These are phyloP conservation scores for Amanita brunnescens DNA, from an alignment of 768 basidiomycete species.

Conservation along the genomic window DNA sequence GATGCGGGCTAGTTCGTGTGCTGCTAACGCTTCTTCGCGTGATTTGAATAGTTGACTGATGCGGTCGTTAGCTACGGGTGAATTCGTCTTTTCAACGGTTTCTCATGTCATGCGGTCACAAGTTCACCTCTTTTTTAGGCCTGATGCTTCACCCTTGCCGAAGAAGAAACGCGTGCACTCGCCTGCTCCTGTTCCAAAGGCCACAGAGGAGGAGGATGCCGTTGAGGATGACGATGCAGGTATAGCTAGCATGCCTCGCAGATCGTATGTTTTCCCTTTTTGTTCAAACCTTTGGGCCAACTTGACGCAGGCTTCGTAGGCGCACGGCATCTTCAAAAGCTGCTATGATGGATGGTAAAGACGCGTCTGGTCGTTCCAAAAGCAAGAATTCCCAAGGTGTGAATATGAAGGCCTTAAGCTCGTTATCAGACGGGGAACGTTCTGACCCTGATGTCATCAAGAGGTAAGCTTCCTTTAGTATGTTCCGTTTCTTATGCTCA, in stretches of 20 bases:
- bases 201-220: neutral
- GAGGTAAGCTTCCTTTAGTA: neutral
- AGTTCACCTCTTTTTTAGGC: neutral
- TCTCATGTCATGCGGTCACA: neutral
- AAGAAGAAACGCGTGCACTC: neutral
- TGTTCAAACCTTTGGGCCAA: neutral
- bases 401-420: neutral
- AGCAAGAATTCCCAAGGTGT: neutral
- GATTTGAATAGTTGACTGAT: too few relatives aligned
- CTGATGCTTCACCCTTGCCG: neutral
- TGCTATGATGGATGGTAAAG: neutral
- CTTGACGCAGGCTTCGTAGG: neutral
- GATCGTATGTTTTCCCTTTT: neutral
- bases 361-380: neutral
- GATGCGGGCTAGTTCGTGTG: too few relatives aligned
- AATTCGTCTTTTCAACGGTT: neutral
- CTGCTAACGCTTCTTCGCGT: too few relatives aligned
- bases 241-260: neutral
- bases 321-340: neutral
- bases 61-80: too few relatives aligned
- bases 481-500: neutral
- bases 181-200: neutral
- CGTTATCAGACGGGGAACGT: neutral
- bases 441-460: neutral
- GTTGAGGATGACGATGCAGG: neutral